These are phyloP conservation scores for Mallotus repandus DNA, from an alignment of 441 rosid species.

Conservation along the genomic window DNA sequence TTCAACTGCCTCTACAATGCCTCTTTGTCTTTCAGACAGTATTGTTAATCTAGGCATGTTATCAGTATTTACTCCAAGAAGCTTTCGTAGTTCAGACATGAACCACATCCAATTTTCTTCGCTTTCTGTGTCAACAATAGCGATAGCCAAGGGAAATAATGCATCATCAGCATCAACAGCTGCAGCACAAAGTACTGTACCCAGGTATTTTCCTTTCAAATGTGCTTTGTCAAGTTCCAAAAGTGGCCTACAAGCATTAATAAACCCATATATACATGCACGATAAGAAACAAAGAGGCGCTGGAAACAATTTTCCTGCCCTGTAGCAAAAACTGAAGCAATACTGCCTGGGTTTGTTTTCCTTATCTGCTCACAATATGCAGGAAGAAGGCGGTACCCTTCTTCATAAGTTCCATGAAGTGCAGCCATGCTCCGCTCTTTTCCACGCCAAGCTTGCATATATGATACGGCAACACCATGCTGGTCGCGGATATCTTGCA, in stretches of 20 bases:
- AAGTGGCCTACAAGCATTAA: constrained; percentile 89
- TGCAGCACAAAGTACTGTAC: constrained; percentile 76
- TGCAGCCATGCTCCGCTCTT: constrained; percentile 97
- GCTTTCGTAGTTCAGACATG: constrained; percentile 87
- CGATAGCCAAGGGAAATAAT: constrained; percentile 79
- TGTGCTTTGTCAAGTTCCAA: constrained; percentile 88
- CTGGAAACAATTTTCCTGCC: constrained; percentile 87
- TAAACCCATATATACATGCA: constrained; percentile 82
- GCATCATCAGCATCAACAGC: constrained; percentile 87
- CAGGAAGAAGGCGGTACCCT: constrained; percentile 84
- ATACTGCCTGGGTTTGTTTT: constrained; percentile 83
- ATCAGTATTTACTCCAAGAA: constrained; percentile 84
- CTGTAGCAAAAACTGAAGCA: constrained; percentile 75
- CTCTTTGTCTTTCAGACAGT: constrained; percentile 82
- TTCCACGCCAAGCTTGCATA: constrained; percentile 99
- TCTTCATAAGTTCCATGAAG: constrained; percentile 97
- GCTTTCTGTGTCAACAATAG: constrained; percentile 69
- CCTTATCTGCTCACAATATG: constrained; percentile 82
- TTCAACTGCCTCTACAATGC: constrained; percentile 83
- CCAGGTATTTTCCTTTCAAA: constrained; percentile 91
- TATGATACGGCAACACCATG: constrained; percentile 98
- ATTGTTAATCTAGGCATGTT: constrained; percentile 95
- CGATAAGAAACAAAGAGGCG: constrained; percentile 84
- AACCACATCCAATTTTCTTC: constrained; percentile 98
- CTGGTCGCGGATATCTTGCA: constrained; percentile 85